Percentiles rank a stretch among this genome's conserved stretches.
phyloP scores from a whole-genome alignment of 306 rosid genomes.

The Casuarina equisetifolia region DNA sequence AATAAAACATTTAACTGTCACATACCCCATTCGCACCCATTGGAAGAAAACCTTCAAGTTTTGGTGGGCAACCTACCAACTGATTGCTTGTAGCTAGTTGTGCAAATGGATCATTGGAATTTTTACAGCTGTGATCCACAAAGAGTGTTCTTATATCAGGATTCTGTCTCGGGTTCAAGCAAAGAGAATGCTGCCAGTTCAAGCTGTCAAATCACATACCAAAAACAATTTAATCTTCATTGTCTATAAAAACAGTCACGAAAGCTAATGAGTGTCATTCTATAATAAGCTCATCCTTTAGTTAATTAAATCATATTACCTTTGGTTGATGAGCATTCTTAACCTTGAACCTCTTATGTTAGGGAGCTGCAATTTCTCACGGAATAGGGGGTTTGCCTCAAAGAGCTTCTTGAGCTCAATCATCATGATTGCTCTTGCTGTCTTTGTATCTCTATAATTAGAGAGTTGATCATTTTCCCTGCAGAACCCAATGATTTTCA shows the following conservation, averaged over 20 bases:
- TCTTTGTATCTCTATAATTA: constrained; percentile 31
- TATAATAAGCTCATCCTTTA: not conserved
- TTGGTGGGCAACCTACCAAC: constrained; percentile 3
- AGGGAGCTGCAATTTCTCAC: constrained; percentile 44
- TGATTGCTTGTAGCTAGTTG: constrained; percentile 11
- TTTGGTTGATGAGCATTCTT: constrained; percentile 40
- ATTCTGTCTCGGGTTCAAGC: constrained; percentile 22
- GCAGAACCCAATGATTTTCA: constrained; percentile 21
- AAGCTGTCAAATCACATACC: constrained; percentile 20
- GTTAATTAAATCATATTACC: constrained; percentile 22
- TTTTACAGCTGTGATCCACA: constrained; percentile 28
- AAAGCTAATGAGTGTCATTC: not conserved
- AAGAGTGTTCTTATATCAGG: constrained; percentile 28
- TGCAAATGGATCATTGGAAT: constrained; percentile 3
- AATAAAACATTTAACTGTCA: not conserved
- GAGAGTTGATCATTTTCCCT: constrained; percentile 41
- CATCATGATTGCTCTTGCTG: constrained; percentile 39
- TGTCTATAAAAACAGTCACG: not conserved
- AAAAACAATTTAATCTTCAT: constrained; percentile 8
- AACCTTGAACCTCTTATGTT: constrained; percentile 33
- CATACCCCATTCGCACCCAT: constrained; percentile 21
- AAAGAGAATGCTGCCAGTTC: constrained; percentile 32
- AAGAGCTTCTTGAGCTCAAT: constrained; percentile 40
- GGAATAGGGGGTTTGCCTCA: constrained; percentile 39
- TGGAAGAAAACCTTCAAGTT: constrained; percentile 22